These are phyloP conservation scores for Fusarium haematococcum DNA, from an alignment of 2,329 filamentous ascomycete genomes.

Conservation along the genomic window DNA sequence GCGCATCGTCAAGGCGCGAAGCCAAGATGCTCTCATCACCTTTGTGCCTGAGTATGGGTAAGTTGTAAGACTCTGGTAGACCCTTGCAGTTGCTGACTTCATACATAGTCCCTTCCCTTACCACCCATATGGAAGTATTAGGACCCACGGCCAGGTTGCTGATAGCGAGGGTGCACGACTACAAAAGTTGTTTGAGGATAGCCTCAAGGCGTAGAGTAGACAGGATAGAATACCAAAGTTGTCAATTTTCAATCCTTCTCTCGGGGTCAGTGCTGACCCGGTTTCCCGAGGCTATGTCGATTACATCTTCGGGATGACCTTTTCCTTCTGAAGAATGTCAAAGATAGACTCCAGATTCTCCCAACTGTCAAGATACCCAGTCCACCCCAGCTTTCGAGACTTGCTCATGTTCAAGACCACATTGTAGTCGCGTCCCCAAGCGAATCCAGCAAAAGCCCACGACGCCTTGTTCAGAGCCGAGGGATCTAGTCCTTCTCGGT, in stretches of 20 bases:
- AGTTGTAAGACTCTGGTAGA: too few species aligned
- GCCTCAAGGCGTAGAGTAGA: background rate
- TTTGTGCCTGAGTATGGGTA: background rate
- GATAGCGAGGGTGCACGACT: constrained; percentile 1
- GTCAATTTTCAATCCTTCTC: background rate
- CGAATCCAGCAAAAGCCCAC: background rate
- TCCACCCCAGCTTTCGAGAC: background rate
- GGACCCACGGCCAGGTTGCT: background rate
- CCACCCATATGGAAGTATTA: background rate
- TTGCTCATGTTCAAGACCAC: background rate
- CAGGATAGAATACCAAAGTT: background rate
- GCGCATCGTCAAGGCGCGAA: background rate
- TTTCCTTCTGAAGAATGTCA: background rate
- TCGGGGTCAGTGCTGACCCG: background rate
- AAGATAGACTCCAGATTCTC: background rate
- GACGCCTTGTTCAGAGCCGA: background rate
- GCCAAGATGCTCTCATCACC: background rate
- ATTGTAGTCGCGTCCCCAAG: background rate
- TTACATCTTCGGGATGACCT: background rate
- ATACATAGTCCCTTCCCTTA: background rate
- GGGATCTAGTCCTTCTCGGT: background rate
- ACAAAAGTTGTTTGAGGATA: background rate
- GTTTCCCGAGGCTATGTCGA: background rate
- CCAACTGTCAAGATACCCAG: background rate
- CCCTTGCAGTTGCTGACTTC: background rate